Percentiles rank a stretch among this genome's conserved stretches.
These are phyloP conservation scores for Cytospora paraplurivora DNA, from an alignment of 2,329 filamentous ascomycete species.

Conservation along the genomic window DNA sequence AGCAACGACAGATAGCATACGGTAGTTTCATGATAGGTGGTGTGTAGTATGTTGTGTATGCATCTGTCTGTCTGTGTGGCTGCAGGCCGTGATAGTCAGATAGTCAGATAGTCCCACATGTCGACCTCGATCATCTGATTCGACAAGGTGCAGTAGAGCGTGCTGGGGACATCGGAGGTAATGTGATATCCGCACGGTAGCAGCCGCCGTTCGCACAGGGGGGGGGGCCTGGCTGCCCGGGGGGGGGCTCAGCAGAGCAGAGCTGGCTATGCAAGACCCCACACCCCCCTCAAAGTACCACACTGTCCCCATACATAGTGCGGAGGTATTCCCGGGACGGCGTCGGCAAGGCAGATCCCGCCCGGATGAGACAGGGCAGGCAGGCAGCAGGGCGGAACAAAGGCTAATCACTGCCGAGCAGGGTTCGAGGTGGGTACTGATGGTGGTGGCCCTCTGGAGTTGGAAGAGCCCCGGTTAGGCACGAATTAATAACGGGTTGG, in stretches of 20 bases:
- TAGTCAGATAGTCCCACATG: constrained; percentile 23
- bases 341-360: constrained; percentile 14
- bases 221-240: too few species aligned
- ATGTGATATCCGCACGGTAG: constrained; percentile 23
- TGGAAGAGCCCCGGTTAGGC: too few species aligned
- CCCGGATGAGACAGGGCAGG: constrained; percentile 13
- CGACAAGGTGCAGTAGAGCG: constrained; percentile 15
- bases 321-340: background rate
- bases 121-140: constrained; percentile 23
- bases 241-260: background rate
- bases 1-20: too few species aligned
- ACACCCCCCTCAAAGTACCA: constrained; percentile 9
- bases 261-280: background rate
- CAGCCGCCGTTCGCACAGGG: constrained; percentile 12
- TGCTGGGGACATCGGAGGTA: background rate
- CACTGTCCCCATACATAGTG: background rate
- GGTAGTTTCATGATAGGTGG: background rate
- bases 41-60: too few species aligned
- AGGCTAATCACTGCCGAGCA: background rate
- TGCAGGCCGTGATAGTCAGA: constrained; percentile 5
- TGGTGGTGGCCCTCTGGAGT: background rate
- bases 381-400: constrained; percentile 1
- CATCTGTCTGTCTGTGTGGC: too few species aligned
- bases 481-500: too few species aligned
- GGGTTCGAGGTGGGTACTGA: background rate